Evolutionary conservation across 257 asterid species (phyloP), one percentile per base, ranked within the genome.

Genomic region (Solanum medicagineum): DNA sequence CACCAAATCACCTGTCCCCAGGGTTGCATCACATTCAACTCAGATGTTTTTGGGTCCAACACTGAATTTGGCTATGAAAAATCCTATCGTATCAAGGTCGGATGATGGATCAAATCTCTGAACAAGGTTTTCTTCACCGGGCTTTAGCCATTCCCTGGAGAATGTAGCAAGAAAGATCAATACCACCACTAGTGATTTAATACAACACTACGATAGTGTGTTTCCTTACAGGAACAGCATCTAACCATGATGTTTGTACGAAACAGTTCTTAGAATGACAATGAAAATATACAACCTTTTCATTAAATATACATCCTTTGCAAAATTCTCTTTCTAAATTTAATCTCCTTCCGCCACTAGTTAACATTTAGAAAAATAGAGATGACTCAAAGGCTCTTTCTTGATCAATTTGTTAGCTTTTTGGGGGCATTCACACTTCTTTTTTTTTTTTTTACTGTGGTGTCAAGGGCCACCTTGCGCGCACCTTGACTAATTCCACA

Each of bases 61-160:
- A 12, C 85, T 91, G 62, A 96, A 96, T 92, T 96, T 96, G 51
- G 99, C 99, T 44, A 96, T 95, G 89, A 96, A 96, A 88, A 96
- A 95, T 47, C 99, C 99, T 29, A 96, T 93, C 1, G 98, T 96
- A 84, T 96, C 99, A 5, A 94, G 94, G 55, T 92, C 68, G 22
- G 98, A 92, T 7, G 98, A 93, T 12, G 98, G 99, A 90, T 97
- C 98, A 69, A 97, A 97, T 88, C 98, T 94, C 92, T 97, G 99
- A 86, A 97, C 98, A 80, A 94, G 90, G 66, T 92, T 90, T 86
- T 97, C 99, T 92, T 97, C 99, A 36, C 99, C 97, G 0, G 97
- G 93, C 85, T 93, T 94, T 82, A 97, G 89, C 98, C 99, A 97
- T 86, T 95, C 97, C 91, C 98, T 95, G 94, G 75, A 88, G 32